These are phyloP conservation scores for Carallia pectinifolia DNA, from an alignment of 345 rosid genomes.

Conservation along the genomic window DNA sequence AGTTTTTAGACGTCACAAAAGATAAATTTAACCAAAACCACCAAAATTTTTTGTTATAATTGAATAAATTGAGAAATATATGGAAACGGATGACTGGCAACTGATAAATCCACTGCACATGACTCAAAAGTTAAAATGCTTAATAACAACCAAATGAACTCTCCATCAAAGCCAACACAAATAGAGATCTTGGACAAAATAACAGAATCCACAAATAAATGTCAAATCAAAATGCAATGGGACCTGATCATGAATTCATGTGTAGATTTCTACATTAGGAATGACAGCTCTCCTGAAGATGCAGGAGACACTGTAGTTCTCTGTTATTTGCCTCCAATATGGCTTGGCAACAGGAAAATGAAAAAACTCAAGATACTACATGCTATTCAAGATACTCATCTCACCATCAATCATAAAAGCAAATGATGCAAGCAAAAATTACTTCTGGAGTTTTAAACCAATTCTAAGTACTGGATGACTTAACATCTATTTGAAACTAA, in stretches of 20 bases:
- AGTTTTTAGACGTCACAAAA: slow-evolving; percentile 23
- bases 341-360: no score
- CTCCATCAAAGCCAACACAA: background rate
- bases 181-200: background rate
- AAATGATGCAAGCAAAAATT: background rate
- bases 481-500: slow-evolving; percentile 7
- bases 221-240: background rate
- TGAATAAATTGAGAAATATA: background rate
- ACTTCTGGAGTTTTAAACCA: background rate
- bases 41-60: slow-evolving; percentile 10
- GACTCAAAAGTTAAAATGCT: background rate
- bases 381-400: background rate
- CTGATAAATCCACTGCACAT: background rate
- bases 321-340: background rate
- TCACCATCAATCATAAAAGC: background rate
- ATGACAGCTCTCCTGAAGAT: background rate
- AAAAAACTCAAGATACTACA: background rate
- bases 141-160: background rate
- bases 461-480: background rate
- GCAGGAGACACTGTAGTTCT: background rate
- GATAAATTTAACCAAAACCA: slow-evolving; percentile 2
- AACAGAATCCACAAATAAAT: background rate
- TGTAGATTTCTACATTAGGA: background rate
- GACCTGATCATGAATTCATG: background rate
- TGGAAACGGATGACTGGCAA: background rate